Percentiles rank a stretch among this genome's conserved stretches.
These are phyloP conservation scores for Ophiostoma australiae DNA, from an alignment of 2,329 filamentous ascomycete species.

Conservation along the genomic window DNA sequence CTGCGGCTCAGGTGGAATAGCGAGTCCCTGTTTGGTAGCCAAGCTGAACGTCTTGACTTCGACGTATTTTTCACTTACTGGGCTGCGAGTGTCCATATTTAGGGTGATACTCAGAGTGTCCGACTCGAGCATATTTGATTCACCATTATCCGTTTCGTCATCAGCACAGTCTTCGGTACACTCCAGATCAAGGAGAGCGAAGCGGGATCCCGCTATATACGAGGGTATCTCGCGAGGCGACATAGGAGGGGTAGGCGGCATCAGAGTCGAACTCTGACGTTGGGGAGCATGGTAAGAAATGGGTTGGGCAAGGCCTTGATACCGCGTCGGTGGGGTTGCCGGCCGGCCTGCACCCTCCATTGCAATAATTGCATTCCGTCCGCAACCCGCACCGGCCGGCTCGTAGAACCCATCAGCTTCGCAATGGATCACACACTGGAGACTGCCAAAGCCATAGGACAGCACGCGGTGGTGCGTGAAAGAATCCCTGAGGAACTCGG, in stretches of 20 bases:
- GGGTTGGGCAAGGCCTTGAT: not conserved
- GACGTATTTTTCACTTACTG: not conserved
- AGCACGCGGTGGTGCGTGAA: conserved; percentile 30
- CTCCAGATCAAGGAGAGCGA: not conserved
- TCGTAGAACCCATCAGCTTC: conserved; percentile 28
- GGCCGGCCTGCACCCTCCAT: not conserved
- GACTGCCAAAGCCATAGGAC: conserved; percentile 27
- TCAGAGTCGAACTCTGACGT: not conserved
- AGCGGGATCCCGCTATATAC: not conserved
- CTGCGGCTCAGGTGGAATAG: conserved; percentile 26
- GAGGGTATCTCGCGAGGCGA: not conserved
- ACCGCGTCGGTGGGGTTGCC: not conserved
- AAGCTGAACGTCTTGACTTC: conserved; percentile 3
- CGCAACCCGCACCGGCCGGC: not conserved
- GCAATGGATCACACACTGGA: conserved; percentile 28
- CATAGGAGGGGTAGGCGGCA: not conserved
- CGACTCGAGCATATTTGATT: not conserved
- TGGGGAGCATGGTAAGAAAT: not conserved
- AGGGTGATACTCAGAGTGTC: not conserved
- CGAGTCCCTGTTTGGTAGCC: not conserved
- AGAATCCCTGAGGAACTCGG: conserved; percentile 20
- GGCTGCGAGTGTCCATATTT: not conserved
- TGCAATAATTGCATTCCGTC: not conserved
- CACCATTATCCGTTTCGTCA: not conserved
- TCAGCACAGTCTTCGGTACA: not conserved